Base-by-base conservation (phyloP, 2,329 filamentous ascomycete genomes). In the Diaporthe capsici region DNA sequence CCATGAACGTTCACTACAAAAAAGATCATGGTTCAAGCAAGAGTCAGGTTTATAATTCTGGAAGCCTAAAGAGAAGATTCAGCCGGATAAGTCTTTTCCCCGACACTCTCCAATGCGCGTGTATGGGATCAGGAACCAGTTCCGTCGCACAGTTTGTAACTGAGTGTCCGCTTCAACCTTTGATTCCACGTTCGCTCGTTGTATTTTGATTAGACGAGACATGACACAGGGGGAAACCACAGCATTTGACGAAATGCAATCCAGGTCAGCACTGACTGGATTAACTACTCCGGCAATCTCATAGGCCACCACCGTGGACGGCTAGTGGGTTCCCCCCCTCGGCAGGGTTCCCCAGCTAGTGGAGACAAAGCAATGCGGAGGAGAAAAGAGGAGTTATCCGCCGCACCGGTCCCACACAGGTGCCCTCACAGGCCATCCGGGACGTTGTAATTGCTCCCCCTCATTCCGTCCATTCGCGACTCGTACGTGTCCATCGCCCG, bases 321-420 rank as follows among this genome's bases (percentile, higher is more conserved):
- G 25, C 13, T 37, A 37, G 37, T 39, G 37, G 12, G 37, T 39
- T 63, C 15, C 44, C 31, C 44, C 15, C 44, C 31, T 25, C 3
- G 31, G 63, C 63, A 68, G 63, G 63, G 44, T 68, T 68, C 47
- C 63, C 63, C 44, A 51, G 44, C 47, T 10, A 31, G 44, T 39
- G 63, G 44, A 42, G 47, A 31, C 63, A 22, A n/a, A 6, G 31
- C 5, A 37, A 49, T 39, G 63, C 37, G 63, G 44, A 53, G 31
- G 44, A 68, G 44, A 53, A 51, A 68, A 53, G 63, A 49, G 44
- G 44, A 68, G 63, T 20, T 39, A 31, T 10, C 31, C 44, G 44
- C 42, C 42, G 44, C 31, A 12, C 39, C 25, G 39, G 17, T 44
- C 39, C 60, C 44, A 15, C 44, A n/a, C 9, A 37, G 44, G 20